These are phyloP conservation scores for Oenanthe javanica DNA, from an alignment of 140 eudicot genomes.

Conservation along the genomic window DNA sequence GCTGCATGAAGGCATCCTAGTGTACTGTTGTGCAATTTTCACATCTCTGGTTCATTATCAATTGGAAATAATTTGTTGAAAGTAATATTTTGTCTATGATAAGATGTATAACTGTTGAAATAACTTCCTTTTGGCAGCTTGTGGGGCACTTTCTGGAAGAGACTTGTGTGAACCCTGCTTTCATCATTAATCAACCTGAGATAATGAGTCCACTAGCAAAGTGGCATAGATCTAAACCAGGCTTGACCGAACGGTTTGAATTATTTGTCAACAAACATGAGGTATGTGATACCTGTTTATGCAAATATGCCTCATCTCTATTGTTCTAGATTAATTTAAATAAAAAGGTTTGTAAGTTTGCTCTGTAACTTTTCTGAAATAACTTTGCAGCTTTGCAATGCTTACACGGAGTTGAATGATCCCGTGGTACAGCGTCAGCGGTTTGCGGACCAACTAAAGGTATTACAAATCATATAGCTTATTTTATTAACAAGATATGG, in stretches of 20 bases:
- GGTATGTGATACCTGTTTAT: conserved; percentile 26
- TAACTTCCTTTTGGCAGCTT: conserved; percentile 35
- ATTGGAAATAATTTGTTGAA: neutral
- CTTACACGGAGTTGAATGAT: conserved; percentile 91
- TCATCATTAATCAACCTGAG: conserved; percentile 92
- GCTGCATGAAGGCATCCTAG: neutral
- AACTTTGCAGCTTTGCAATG: conserved; percentile 68
- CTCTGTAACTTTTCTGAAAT: neutral
- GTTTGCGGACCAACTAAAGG: conserved; percentile 95
- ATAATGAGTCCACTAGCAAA: conserved; percentile 97
- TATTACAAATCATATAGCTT: conserved; percentile 9
- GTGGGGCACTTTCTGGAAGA: conserved; percentile 90
- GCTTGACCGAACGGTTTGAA: conserved; percentile 92
- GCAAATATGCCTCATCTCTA: neutral
- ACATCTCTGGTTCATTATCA: neutral
- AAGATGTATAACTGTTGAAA: neutral
- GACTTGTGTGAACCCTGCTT: conserved; percentile 71
- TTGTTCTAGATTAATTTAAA: neutral
- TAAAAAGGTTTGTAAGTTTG: neutral
- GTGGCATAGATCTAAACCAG: conserved; percentile 89
- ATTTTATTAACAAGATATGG: neutral
- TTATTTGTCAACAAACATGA: conserved; percentile 92
- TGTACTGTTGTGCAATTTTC: neutral
- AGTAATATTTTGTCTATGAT: neutral
- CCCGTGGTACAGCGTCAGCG: conserved; percentile 94